Base-by-base conservation (phyloP, 805 yeast genomes). In the Suhomyces pyralidae region DNA sequence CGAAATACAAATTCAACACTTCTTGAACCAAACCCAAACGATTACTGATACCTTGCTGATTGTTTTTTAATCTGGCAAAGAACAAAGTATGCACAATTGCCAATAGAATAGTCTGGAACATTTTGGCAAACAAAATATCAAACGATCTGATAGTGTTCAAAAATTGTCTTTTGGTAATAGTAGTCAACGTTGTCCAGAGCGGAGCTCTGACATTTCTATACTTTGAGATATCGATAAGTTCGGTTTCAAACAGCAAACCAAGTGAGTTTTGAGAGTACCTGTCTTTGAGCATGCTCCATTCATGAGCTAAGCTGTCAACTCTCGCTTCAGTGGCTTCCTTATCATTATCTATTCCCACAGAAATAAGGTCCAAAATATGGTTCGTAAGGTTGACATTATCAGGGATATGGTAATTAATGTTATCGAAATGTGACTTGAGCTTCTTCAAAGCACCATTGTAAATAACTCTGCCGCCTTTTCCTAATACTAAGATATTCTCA, bases 311-410 rank as follows among this genome's bases (percentile, higher is more conserved):
- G 10, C 50, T 26, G 14, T 56, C 57, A 2, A 70, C 59, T 40
- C 77, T 57, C 1, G 57, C 50, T 15, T 58, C 57, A 10, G 65
- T 55, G 7, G 48, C 53, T 20, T 63, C 70, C 20, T 51, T 50
- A 8, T 60, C 55, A 47, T 73, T 78, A 17, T 61, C 63, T 7
- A 61, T 45, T 2, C 66, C 64, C 48, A 59, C 75, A 0, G 94
- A 85, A 1, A 89, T 79, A 32, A 56, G 47, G 38, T 65, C 69
- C 48, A 65, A 55, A 30, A 60, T 53, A 36, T 52, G 57, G 46
- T 65, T 66, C 3, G 67, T 65, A 14, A 59, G 49, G 45, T 59
- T 63, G 26, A 44, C 51, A n/a, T 48, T 45, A 2, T 44, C 50
- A 6, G 62, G 62, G 17, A 61, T 54, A 19, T 51, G 30, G 44